Evolutionary conservation across 345 rosid genomes (phyloP), one percentile per base, ranked within the genome.

Genomic region (Pugionium cornutum): DNA sequence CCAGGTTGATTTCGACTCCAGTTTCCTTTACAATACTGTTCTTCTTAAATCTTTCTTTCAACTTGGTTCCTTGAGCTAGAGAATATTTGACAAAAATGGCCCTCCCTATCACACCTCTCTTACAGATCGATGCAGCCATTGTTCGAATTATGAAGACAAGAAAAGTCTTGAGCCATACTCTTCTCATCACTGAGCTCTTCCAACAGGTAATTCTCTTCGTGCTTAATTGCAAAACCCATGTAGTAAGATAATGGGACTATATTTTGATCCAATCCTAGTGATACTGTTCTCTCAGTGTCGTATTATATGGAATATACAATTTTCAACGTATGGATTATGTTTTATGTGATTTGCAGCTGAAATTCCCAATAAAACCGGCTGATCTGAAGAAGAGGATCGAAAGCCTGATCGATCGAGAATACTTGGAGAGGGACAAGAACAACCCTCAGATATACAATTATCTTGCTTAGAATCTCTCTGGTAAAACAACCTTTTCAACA

Each of bases 121-220:
- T 65, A 36, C 83, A 94, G 97, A 88, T 94, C 47, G 99, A 94
- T 83, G 99, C 99, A 62, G 99, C 99, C 9, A 90, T 94, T 75
- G 99, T 94, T 57, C 83, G 97, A 54, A 88, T 94, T 72, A 94
- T 94, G 99, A 94, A 94, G 88, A 94, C 99, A 0, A 81, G 99
- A 81, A 94, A 94, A 80, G 87, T 90, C 53, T 83, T 90, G 28
- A 94, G 99, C 71, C 99, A 94, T 82, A 94, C 99, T 3, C 99
- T 90, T 76, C 76, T 94, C 53, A 94, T 94, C 68, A 94, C 99
- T n/a, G 99, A 94, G 79, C 96, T 94, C 71, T 94, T 94, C 78
- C 97, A 94, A 78, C 99, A 90, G 97, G 99, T 87, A 85, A 78
- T 4, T 46, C 39, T 5, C 42, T 62, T 55, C 35, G n/a, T n/a